These are phyloP conservation scores for Geotrichum aggregatum DNA, from an alignment of 1,139 yeast species.

Conservation along the genomic window DNA sequence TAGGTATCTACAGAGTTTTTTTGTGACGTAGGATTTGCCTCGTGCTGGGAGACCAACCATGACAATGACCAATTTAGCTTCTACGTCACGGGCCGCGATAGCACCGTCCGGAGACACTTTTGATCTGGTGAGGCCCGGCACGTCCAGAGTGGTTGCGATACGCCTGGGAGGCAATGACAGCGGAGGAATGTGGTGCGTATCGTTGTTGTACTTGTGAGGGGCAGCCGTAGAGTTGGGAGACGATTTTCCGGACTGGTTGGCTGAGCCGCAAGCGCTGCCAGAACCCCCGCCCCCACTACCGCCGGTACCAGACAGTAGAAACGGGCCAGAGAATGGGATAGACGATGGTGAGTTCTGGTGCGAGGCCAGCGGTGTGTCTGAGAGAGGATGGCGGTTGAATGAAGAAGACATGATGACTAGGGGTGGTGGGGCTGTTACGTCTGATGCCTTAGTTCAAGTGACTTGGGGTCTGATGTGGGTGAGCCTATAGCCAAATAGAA, in stretches of 20 bases:
- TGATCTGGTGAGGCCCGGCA: conserved; percentile 86
- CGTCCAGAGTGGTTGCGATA: conserved; percentile 75
- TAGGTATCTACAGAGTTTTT: conserved; percentile 77
- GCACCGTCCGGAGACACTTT: conserved; percentile 77
- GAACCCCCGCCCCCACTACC: conserved; percentile 13
- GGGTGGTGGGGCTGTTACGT: not conserved
- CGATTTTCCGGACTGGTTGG: conserved; percentile 5
- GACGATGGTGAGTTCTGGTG: conserved; percentile 18
- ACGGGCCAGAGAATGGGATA: conserved; percentile 1
- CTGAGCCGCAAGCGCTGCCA: conserved; percentile 6
- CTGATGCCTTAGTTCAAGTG: too few species aligned
- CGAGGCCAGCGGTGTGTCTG: conserved; percentile 21
- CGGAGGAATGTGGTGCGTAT: conserved; percentile 55
- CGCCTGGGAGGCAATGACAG: conserved; percentile 28
- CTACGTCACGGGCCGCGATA: conserved; percentile 66
- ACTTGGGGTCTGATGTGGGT: too few species aligned
- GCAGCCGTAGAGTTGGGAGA: conserved; percentile 1
- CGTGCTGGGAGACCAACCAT: conserved; percentile 95
- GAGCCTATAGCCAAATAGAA: too few species aligned
- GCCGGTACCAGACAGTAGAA: not conserved
- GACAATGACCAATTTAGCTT: conserved; percentile 81
- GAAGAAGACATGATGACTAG: conserved; percentile 10
- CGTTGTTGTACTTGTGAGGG: conserved; percentile 31
- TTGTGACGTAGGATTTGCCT: conserved; percentile 88
- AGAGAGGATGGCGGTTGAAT: conserved; percentile 19